A percentile compares a stretch with the other conserved stretches of the same genome.
Evolutionary conservation across 2,329 filamentous ascomycete species (phyloP).

Genomic region (Leptographium lundbergii): DNA sequence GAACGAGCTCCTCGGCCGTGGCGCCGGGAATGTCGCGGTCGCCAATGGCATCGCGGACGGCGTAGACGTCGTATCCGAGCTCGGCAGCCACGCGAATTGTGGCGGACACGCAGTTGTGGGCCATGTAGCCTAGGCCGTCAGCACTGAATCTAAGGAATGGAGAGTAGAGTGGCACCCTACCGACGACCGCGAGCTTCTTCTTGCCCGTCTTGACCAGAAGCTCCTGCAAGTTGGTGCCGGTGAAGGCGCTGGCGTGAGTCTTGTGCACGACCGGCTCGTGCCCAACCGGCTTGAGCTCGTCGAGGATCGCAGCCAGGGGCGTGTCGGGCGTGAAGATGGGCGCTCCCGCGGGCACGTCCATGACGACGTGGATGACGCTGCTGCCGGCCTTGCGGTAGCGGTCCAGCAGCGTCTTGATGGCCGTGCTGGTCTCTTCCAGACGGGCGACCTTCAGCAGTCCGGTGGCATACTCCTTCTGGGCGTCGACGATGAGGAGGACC

Average conservation of each 20-base stretch:
- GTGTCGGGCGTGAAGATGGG: conserved; percentile 8
- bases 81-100: conserved; percentile 49
- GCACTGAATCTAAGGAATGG: not conserved
- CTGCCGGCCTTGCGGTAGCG: conserved; percentile 3
- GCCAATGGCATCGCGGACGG: conserved; percentile 50
- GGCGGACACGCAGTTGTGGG: conserved; percentile 20
- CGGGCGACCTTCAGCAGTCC: conserved; percentile 3
- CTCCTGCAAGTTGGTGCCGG: not conserved
- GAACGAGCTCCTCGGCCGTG: conserved; percentile 4
- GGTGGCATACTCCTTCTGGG: conserved; percentile 5
- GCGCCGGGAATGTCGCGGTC: conserved; percentile 49
- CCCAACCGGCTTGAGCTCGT: not conserved
- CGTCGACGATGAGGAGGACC: conserved; percentile 5
- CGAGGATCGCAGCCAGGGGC: conserved; percentile 1
- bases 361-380: conserved; percentile 6
- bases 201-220: conserved; percentile 2
- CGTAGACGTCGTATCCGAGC: conserved; percentile 48
- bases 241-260: conserved; percentile 2
- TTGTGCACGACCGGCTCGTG: conserved; percentile 7
- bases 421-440: not conserved
- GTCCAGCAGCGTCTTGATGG: conserved; percentile 4
- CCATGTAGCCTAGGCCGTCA: not conserved
- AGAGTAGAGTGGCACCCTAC: not conserved
- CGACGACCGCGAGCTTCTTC: conserved; percentile 5
- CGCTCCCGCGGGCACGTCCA: not conserved